Evolutionary conservation across 2,329 filamentous ascomycete genomes (phyloP), one percentile per base, ranked within the genome.

Genomic region (Alternaria postmessia): DNA sequence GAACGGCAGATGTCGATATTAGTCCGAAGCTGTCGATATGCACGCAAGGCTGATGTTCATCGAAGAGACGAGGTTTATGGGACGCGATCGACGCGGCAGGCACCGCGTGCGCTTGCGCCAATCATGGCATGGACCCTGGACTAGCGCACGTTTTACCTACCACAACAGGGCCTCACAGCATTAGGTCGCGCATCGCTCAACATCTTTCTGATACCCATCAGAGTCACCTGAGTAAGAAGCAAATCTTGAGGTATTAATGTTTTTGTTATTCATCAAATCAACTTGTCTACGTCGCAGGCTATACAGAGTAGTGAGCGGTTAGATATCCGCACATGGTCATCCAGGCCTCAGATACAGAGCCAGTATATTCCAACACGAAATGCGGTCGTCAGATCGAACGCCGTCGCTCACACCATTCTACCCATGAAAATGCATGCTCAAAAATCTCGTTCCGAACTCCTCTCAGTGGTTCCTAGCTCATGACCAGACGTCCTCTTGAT

Each of bases 401-500:
- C 70, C 68, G 18, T 14, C 53, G 52, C 41, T 58, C 69, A 57
- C 66, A 69, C 68, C 62, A 61, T 57, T 72, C 74, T 73, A 75
- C 51, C 52, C 57, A 22, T 59, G 58, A 63, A 68, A 74, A 77
- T 76, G 73, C 70, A 59, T 56, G 14, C 34, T 70, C 47, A 51
- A 65, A 38, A 63, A 41, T 26, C 47, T 42, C 18, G 39, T 43
- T 58, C 59, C 22, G 48, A 47, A 54, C 42, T 44, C 38, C 41
- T 26, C 5, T 43, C 32, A 24, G 20, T 44, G 12, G 5, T 41
- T 28, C 26, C 41, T 32, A 43, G 7, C 30, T 12, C 34, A 89
- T 77, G 87, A 89, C 87, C 87, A 89, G 8, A 89, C 87, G 76
- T 89, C 87, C 76, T 90, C 95, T 86, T 99, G 96, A 84, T 99